Percentiles rank a stretch among this genome's conserved stretches.
Conservation (phyloP, 2,329 filamentous ascomycete species). For the Phaeosphaeriaceae sp. region DNA sequence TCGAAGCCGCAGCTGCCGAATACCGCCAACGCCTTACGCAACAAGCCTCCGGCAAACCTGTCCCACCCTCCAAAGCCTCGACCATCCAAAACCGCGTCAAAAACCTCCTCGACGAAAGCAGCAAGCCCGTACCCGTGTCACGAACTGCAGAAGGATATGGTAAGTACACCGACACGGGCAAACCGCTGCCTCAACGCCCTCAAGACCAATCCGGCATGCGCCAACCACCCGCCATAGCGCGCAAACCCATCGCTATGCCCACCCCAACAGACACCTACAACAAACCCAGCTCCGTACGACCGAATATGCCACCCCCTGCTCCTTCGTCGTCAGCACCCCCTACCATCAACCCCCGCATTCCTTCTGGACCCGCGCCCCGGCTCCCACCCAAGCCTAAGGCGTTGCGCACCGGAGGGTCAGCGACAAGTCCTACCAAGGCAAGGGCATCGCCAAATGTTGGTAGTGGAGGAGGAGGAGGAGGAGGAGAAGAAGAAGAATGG, state of each 20-base stretch:
- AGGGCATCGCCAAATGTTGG: neutral
- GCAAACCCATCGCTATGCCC: conserved; percentile 58
- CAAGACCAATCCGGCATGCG: conserved; percentile 31
- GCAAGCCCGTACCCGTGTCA: conserved; percentile 58
- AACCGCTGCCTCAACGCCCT: conserved; percentile 38
- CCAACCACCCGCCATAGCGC: conserved; percentile 34
- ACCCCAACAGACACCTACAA: conserved; percentile 33
- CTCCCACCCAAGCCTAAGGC: conserved; percentile 67
- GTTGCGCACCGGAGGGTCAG: conserved; percentile 56
- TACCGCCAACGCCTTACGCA: conserved; percentile 78
- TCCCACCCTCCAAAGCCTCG: conserved; percentile 67
- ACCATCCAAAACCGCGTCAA: conserved; percentile 93
- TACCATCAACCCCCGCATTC: conserved; percentile 34
- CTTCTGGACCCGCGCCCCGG: conserved; percentile 52
- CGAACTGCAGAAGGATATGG: conserved; percentile 91
- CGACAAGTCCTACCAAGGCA: conserved; percentile 15
- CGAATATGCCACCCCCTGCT: conserved; percentile 26
- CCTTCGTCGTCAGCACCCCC: conserved; percentile 44
- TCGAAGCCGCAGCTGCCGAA: conserved; percentile 86
- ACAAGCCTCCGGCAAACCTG: conserved; percentile 58
- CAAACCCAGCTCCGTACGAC: conserved; percentile 32
- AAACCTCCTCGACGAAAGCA: conserved; percentile 78
- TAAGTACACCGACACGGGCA: conserved; percentile 69
- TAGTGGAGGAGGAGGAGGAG: too few species aligned
- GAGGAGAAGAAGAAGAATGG: conserved; percentile 67